Conservation (phyloP, 108 stramenopile species). For the Thalassiosira profunda region DNA sequence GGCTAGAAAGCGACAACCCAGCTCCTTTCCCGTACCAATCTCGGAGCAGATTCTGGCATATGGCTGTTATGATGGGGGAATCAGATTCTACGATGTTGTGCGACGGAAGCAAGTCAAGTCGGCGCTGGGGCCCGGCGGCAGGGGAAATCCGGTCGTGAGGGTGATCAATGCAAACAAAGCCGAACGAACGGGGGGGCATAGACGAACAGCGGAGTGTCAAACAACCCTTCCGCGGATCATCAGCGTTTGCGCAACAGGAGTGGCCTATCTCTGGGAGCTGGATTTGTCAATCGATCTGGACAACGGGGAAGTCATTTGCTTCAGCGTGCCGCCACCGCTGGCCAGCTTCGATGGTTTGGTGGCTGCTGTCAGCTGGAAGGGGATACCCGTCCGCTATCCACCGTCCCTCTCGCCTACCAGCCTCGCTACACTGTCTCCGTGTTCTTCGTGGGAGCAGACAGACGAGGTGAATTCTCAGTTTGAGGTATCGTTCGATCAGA, state of each 20-base stretch:
- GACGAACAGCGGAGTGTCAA: background rate
- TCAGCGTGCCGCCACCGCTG: slow-evolving; percentile 40
- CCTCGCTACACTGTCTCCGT: slow-evolving; percentile 25
- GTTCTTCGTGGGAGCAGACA: slow-evolving; percentile 39
- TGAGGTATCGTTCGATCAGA: slow-evolving; percentile 28
- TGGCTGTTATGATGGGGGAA: slow-evolving; percentile 45
- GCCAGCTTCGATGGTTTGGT: slow-evolving; percentile 42
- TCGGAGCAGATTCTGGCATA: slow-evolving; percentile 39
- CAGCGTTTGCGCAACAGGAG: slow-evolving; percentile 28
- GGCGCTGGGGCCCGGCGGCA: slow-evolving; percentile 39
- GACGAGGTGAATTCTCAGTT: slow-evolving; percentile 38
- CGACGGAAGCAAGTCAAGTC: slow-evolving; percentile 21
- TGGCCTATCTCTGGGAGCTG: slow-evolving; percentile 43
- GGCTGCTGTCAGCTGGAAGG: slow-evolving; percentile 25
- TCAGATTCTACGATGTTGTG: slow-evolving; percentile 36
- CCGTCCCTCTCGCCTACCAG: slow-evolving; percentile 26
- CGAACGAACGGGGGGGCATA: background rate
- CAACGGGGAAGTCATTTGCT: slow-evolving; percentile 22
- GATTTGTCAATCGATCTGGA: slow-evolving; percentile 33
- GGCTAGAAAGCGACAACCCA: slow-evolving; percentile 26
- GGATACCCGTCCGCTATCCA: slow-evolving; percentile 27
- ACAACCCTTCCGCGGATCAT: slow-evolving; percentile 13
- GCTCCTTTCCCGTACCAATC: slow-evolving; percentile 37
- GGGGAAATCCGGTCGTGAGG: slow-evolving; percentile 36
- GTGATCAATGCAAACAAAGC: slow-evolving; percentile 37